Evolutionary conservation across 768 basidiomycete species (phyloP).

Genomic region (Suillus brevipes): DNA sequence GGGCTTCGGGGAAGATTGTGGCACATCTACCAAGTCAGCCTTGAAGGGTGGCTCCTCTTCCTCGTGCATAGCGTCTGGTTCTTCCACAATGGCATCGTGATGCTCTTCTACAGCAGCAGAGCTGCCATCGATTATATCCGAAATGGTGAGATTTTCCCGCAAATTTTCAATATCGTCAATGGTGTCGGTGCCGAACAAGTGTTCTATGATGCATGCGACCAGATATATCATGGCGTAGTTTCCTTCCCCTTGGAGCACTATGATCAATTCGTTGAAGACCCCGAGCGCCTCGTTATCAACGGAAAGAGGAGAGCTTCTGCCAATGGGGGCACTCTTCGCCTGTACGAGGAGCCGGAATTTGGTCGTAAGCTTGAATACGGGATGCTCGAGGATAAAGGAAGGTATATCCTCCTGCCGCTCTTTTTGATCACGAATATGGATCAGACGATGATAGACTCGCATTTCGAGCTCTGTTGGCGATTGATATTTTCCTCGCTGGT

Average conservation of each 20-base stretch:
- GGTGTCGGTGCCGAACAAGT: slow-evolving; percentile 80
- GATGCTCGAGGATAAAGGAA: slow-evolving; percentile 60
- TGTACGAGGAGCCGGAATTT: slow-evolving; percentile 82
- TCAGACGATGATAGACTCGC: slow-evolving; percentile 91
- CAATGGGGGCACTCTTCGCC: slow-evolving; percentile 70
- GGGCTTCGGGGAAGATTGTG: slow-evolving; percentile 11
- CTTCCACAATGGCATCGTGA: slow-evolving; percentile 18
- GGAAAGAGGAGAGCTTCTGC: slow-evolving; percentile 59
- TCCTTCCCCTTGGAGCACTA: slow-evolving; percentile 63
- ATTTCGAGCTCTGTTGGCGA: slow-evolving; percentile 92
- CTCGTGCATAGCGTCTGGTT: slow-evolving; percentile 24
- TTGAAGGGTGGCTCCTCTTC: slow-evolving; percentile 23
- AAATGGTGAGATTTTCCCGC: slow-evolving; percentile 52
- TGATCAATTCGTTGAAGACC: slow-evolving; percentile 61
- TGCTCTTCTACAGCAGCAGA: slow-evolving; percentile 28
- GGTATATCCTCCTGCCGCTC: slow-evolving; percentile 79
- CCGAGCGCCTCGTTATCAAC: slow-evolving; percentile 69
- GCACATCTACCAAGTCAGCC: slow-evolving; percentile 13
- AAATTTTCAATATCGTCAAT: slow-evolving; percentile 75
- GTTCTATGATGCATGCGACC: slow-evolving; percentile 84
- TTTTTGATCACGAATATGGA: slow-evolving; percentile 83
- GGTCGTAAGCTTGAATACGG: slow-evolving; percentile 81
- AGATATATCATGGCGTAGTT: slow-evolving; percentile 78
- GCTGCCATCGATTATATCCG: slow-evolving; percentile 72
- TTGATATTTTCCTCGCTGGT: slow-evolving; percentile 64